Percentiles rank a stretch among this genome's conserved stretches.
These are phyloP conservation scores for Aspergillus novoparasiticus DNA, from an alignment of 2,329 filamentous ascomycete species.

Conservation along the genomic window DNA sequence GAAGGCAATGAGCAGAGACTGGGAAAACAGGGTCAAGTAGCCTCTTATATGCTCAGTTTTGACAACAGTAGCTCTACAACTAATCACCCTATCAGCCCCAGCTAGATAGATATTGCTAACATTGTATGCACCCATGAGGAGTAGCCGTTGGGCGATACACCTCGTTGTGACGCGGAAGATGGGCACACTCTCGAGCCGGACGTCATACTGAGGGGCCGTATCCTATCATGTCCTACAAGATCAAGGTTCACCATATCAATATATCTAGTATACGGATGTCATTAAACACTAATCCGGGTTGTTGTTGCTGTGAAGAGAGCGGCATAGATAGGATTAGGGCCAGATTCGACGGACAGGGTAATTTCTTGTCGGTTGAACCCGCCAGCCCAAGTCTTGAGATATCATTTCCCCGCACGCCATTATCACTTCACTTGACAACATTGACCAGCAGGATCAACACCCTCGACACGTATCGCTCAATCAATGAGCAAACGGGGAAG, in stretches of 20 bases:
- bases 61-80: no score
- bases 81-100: no score
- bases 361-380: background rate
- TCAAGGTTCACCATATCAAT: background rate
- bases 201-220: background rate
- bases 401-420: background rate
- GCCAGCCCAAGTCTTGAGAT: background rate
- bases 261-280: background rate
- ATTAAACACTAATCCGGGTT: background rate
- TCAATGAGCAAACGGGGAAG: background rate
- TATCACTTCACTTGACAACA: background rate
- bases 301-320: background rate
- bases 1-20: background rate
- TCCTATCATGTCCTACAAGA: background rate
- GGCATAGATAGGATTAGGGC: background rate
- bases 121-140: no score
- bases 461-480: background rate
- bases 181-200: background rate
- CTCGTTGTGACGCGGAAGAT: background rate
- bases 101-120: no score
- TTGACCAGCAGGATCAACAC: background rate
- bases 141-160: background rate
- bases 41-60: no score
- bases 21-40: no score
- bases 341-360: background rate